Evolutionary conservation across 2,329 filamentous ascomycete species (phyloP), one percentile per base, ranked within the genome.

Genomic region (Tolypocladium inflatum): DNA sequence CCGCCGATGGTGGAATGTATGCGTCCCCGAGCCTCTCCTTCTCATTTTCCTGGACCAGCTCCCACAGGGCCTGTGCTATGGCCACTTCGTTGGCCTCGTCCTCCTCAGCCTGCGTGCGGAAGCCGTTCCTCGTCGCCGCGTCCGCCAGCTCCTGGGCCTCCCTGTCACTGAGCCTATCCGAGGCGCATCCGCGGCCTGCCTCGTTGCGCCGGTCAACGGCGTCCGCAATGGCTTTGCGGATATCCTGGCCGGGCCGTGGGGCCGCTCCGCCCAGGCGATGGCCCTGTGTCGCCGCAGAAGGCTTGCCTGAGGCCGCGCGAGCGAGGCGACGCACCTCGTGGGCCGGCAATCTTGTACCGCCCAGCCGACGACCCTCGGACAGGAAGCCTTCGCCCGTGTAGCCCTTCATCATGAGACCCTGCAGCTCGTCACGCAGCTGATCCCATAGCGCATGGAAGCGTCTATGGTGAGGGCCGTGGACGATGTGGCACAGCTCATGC

Each of bases 361-460:
- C 92, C 0, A 97, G 80, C 13, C 83, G 83, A 19, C 84, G 83
- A 1, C 92, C 93, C 38, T 87, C 76, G 0, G 87, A 86, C 37
- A 96, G 75, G 73, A 97, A 97, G 0, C 89, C 89, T 71, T 96
- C 91, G 15, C 93, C 93, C 0, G 90, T 95, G 68, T 93, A 97
- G 21, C 93, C 93, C 69, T 93, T 94, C 59, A 84, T 76, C 13
- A 86, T 68, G 8, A 97, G 80, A 2, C 85, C 83, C 65, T 91
- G 84, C 65, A 93, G 87, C 73, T 97, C 92, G 59, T 93, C 89
- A 23, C 93, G 85, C 5, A 97, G 82, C 68, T 96, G 88, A 65
- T 96, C 87, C 90, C 92, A 96, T 6, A 97, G 77, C 0, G 86
- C 86, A 64, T 96, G 85, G 68, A 97, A 97, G 41, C 88, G 82